A percentile compares a stretch with the other conserved stretches of the same genome.
These are phyloP conservation scores for Umbilicaria muhlenbergii DNA, from an alignment of 495 filamentous ascomycete genomes.

Conservation along the genomic window DNA sequence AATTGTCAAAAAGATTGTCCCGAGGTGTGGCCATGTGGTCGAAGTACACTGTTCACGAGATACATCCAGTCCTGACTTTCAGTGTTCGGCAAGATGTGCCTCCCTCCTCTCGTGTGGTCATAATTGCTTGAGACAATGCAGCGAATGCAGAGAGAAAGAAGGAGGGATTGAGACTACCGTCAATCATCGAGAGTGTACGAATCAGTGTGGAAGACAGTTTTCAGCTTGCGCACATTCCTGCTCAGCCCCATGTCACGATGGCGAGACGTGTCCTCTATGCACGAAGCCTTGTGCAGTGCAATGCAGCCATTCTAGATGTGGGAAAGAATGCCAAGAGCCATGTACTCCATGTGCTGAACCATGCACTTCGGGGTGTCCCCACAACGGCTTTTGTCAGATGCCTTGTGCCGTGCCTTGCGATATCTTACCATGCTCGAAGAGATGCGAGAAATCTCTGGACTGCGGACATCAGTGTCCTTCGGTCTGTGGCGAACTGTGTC, in stretches of 20 bases:
- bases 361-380: constrained; percentile 42
- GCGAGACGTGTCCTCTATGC: constrained; percentile 38
- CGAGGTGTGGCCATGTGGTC: constrained; percentile 38
- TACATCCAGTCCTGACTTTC: constrained; percentile 17
- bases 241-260: constrained; percentile 34
- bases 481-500: constrained; percentile 52
- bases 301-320: constrained; percentile 47
- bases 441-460: constrained; percentile 37
- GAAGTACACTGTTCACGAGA: constrained; percentile 33
- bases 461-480: constrained; percentile 61
- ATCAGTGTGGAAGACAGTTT: constrained; percentile 36
- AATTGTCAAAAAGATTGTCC: constrained; percentile 27
- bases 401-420: constrained; percentile 48
- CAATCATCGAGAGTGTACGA: constrained; percentile 35
- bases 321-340: constrained; percentile 41
- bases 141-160: constrained; percentile 24
- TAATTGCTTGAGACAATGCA: constrained; percentile 35
- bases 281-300: constrained; percentile 37
- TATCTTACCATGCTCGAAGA: constrained; percentile 46
- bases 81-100: constrained; percentile 33
- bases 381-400: constrained; percentile 39
- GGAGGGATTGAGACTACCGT: constrained; percentile 12
- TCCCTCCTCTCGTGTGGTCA: constrained; percentile 42
- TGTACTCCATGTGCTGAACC: constrained; percentile 45
- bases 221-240: constrained; percentile 46